Base-by-base conservation (phyloP, 2,329 filamentous ascomycete genomes). In the Aphanocladium album region DNA sequence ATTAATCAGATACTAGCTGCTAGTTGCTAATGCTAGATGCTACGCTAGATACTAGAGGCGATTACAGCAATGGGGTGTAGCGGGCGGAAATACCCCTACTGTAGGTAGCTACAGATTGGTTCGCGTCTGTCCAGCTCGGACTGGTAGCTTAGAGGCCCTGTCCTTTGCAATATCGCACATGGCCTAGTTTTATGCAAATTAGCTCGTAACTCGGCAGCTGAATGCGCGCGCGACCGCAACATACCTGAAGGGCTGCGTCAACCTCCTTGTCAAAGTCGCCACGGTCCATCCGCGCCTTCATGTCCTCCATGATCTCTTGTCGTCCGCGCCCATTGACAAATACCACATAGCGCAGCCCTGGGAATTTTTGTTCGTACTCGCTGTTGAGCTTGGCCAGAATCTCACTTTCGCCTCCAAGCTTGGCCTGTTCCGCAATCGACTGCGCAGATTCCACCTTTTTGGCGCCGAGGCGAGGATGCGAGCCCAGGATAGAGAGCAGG, bases 91-190 rank as follows among this genome's bases (percentile, higher is more conserved):
- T n/a, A 21, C 27, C 37, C 37, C 21, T 12, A 12, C 4, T 19
- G 16, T 53, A 53, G 39, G 23, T 12, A 8, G 19, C 49, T 45
- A 56, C 25, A 47, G 14, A 21, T 46, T 46, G 16, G 21, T 43
- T 39, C 27, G 17, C 35, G 57, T 23, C 47, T 41, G 23, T 21
- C 17, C 43, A 37, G 25, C 49, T 49, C 58, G 56, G 9, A 57
- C 43, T 21, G 52, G 70, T 43, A 90, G 72, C 73, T 92, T 96
- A 35, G 74, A 72, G 1, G 88, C 90, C 53, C 93, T 83, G 69
- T 96, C 91, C 56, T 84, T 83, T 33, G 93, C 93, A 70, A 97
- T 97, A 68, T 92, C 89, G 69, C 91, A 91, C 90, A 97, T 96
- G 45, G 93, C 92, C 89, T 91, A 60, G n/a, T n/a, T n/a, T n/a